A percentile compares a stretch with the other conserved stretches of the same genome.
phyloP scores from a whole-genome alignment of 495 filamentous ascomycete species.

The Tuber brumale region DNA sequence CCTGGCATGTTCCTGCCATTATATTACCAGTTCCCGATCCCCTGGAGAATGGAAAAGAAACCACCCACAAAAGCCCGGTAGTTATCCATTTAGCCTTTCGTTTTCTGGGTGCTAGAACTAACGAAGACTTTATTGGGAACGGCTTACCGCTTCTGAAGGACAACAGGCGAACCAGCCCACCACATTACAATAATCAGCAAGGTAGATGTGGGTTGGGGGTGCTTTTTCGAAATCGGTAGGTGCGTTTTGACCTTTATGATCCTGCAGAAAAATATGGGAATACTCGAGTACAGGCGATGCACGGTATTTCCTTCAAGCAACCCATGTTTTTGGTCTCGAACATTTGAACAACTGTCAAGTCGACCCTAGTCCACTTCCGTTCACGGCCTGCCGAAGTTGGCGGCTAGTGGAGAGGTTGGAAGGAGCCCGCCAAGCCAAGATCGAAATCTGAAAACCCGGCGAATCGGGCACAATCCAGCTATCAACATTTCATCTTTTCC shows the following conservation, averaged over 20 bases:
- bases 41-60: not conserved
- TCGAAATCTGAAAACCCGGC: not conserved
- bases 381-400: not conserved
- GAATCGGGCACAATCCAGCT: not conserved
- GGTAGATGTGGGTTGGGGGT: not conserved
- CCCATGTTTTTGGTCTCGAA: not conserved
- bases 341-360: conserved; percentile 4
- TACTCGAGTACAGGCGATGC: not conserved
- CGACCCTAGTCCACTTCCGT: not conserved
- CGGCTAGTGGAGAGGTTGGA: not conserved
- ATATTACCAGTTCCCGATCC: not conserved
- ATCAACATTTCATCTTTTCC: not conserved
- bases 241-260: conserved; percentile 5
- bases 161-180: not conserved
- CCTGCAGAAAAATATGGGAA: not conserved
- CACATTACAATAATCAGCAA: not conserved
- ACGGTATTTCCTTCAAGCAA: not conserved
- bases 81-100: not conserved
- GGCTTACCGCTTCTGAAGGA: not conserved
- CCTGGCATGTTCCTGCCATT: not conserved
- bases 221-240: not conserved
- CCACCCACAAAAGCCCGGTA: not conserved
- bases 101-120: not conserved
- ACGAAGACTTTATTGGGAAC: not conserved
- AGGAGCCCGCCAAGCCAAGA: not conserved